A percentile compares a stretch with the other conserved stretches of the same genome.
Conservation (phyloP, 2,329 filamentous ascomycete species). For the Helminthosporium solani region DNA sequence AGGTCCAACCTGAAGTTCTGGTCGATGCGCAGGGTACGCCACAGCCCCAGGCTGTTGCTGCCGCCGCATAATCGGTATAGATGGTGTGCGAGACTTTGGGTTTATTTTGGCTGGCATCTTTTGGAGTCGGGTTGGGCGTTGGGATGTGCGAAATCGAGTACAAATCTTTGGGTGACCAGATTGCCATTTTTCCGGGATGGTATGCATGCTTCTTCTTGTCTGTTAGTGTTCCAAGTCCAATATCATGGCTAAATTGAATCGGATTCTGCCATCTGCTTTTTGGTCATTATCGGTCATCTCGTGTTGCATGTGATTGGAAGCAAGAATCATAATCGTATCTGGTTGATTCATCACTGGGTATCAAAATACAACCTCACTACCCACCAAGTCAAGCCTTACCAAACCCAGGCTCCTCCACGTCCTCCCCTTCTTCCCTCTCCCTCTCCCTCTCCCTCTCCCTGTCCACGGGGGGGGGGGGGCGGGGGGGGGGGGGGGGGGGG, state of each 20-base stretch:
- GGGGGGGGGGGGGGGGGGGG: no score
- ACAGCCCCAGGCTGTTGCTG: slow-evolving; percentile 36
- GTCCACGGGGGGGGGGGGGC: no score
- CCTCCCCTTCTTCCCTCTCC: not conserved
- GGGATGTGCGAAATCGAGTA: not conserved
- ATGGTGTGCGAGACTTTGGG: slow-evolving; percentile 1
- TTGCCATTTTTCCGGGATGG: not conserved
- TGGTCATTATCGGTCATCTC: not conserved
- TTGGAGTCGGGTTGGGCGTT: slow-evolving; percentile 3
- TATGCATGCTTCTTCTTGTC: not conserved
- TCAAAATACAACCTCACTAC: not conserved
- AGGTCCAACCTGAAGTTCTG: slow-evolving; percentile 28
- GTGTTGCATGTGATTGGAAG: not conserved
- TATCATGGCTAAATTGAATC: no score
- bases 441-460: slow-evolving; percentile 12
- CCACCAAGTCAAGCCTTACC: slow-evolving; percentile 25
- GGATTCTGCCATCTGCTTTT: not conserved
- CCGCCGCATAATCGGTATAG: slow-evolving; percentile 23
- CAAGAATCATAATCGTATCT: no score
- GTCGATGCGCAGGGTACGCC: slow-evolving; percentile 32
- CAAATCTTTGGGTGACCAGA: no score
- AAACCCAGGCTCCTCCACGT: slow-evolving; percentile 25
- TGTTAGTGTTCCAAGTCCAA: no score
- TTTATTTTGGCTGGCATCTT: no score
- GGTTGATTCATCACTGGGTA: not conserved